Conservation (phyloP, 495 filamentous ascomycete genomes). For the Penicillium silybi region DNA sequence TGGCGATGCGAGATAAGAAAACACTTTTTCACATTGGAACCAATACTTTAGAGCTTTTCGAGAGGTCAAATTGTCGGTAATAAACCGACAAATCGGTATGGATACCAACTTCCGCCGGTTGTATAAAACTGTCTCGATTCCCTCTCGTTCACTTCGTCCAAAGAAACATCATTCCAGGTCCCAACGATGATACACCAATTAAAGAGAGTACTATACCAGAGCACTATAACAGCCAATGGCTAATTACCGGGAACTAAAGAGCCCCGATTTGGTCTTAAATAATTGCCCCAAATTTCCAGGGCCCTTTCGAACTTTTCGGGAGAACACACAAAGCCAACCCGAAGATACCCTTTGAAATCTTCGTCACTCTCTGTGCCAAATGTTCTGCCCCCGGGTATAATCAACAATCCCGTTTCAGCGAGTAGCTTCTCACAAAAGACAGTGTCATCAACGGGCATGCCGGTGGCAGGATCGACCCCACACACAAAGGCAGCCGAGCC, state of each 20-base stretch:
- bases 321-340: slow-evolving; percentile 61
- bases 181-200: too few species aligned
- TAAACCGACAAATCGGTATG: too few species aligned
- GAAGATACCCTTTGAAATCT: slow-evolving; percentile 68
- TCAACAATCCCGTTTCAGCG: slow-evolving; percentile 62
- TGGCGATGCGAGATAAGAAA: too few species aligned
- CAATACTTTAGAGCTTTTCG: too few species aligned
- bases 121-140: too few species aligned
- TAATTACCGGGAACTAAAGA: neutral
- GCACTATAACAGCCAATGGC: too few species aligned
- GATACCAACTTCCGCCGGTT: too few species aligned
- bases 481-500: slow-evolving; percentile 73
- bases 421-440: slow-evolving; percentile 61
- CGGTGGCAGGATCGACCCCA: slow-evolving; percentile 46
- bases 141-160: too few species aligned
- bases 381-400: slow-evolving; percentile 63
- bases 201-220: too few species aligned
- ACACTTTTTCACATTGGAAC: too few species aligned
- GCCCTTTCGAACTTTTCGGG: slow-evolving; percentile 52
- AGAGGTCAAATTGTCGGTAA: too few species aligned
- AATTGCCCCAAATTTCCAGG: slow-evolving; percentile 2
- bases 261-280: neutral
- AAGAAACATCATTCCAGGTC: too few species aligned
- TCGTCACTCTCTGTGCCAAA: slow-evolving; percentile 53
- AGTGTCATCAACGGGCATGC: slow-evolving; percentile 59